Percentiles rank a stretch among this genome's conserved stretches.
Evolutionary conservation across 768 basidiomycete genomes (phyloP).

Genomic region (Aureoboletus auriporus): DNA sequence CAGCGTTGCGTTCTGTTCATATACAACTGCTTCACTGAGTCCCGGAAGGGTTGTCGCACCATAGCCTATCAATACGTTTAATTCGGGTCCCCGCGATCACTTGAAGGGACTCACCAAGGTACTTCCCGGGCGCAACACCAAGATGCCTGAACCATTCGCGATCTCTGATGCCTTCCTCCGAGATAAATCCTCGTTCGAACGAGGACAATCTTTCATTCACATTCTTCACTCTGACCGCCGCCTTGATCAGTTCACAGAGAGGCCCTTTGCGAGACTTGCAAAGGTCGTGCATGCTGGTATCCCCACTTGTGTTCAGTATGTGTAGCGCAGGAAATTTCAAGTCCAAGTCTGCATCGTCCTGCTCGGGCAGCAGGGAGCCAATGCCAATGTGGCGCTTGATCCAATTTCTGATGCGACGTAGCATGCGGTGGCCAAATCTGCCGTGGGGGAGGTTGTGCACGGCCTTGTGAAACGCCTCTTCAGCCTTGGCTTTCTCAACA

Average conservation of each 20-base stretch:
- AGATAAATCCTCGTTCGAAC: constrained; percentile 82
- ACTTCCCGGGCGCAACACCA: constrained; percentile 83
- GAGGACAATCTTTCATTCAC: constrained; percentile 63
- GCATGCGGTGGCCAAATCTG: neutral
- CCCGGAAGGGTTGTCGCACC: constrained; percentile 84
- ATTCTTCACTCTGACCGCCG: constrained; percentile 51
- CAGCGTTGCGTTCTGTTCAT: constrained; percentile 60
- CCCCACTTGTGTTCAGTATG: neutral
- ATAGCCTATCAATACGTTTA: constrained; percentile 46
- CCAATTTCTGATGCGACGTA: constrained; percentile 21
- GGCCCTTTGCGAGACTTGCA: constrained; percentile 26
- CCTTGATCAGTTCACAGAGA: constrained; percentile 47
- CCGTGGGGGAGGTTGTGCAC: constrained; percentile 28
- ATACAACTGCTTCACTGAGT: constrained; percentile 70
- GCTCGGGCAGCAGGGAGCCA: neutral
- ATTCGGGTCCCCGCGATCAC: neutral
- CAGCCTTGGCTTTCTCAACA: constrained; percentile 52
- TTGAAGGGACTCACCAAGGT: constrained; percentile 52
- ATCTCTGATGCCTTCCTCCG: constrained; percentile 69
- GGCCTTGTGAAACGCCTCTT: constrained; percentile 46
- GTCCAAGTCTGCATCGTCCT: neutral
- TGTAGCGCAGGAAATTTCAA: constrained; percentile 4
- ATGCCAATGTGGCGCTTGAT: constrained; percentile 19
- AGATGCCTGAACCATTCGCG: constrained; percentile 86
- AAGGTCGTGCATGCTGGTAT: constrained; percentile 1